A percentile compares a stretch with the other conserved stretches of the same genome.
phyloP scores from a whole-genome alignment of 2,329 filamentous ascomycete genomes.

The Endoconidiophora polonica region DNA sequence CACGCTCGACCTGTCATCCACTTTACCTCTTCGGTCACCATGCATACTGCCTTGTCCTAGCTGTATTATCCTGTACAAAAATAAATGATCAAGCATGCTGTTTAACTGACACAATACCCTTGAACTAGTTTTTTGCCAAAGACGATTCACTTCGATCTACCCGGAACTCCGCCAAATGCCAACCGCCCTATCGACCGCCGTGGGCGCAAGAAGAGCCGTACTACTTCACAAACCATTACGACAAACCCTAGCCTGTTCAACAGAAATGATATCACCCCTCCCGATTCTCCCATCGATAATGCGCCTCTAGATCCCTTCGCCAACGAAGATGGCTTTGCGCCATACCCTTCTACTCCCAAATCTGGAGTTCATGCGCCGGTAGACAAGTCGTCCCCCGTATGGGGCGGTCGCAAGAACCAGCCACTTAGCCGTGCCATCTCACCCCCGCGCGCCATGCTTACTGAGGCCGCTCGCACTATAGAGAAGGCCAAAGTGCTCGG shows the following conservation, averaged over 20 bases:
- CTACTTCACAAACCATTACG: constrained; percentile 18
- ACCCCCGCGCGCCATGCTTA: constrained; percentile 57
- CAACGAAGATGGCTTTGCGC: constrained; percentile 41
- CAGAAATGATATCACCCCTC: constrained; percentile 33
- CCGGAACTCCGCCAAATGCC: constrained; percentile 30
- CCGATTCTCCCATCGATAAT: constrained; percentile 37
- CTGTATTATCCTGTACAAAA: not conserved
- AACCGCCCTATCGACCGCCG: constrained; percentile 19
- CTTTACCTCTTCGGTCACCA: too few species aligned
- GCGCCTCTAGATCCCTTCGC: constrained; percentile 32
- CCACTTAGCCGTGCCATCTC: constrained; percentile 59
- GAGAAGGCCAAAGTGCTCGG: constrained; percentile 37
- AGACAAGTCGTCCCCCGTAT: constrained; percentile 59
- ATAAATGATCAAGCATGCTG: not conserved
- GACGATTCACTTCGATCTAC: constrained; percentile 72
- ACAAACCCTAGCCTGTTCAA: constrained; percentile 36
- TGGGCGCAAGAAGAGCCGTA: constrained; percentile 17
- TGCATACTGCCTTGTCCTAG: too few species aligned
- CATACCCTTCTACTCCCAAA: constrained; percentile 26
- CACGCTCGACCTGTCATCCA: too few species aligned
- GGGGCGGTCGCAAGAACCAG: constrained; percentile 62
- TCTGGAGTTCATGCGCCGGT: constrained; percentile 43
- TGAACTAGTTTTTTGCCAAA: constrained; percentile 66
- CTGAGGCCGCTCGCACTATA: constrained; percentile 45
- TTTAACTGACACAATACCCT: not conserved